Evolutionary conservation across 345 rosid species (phyloP).

Genomic region (Capsella bursapastoris): DNA sequence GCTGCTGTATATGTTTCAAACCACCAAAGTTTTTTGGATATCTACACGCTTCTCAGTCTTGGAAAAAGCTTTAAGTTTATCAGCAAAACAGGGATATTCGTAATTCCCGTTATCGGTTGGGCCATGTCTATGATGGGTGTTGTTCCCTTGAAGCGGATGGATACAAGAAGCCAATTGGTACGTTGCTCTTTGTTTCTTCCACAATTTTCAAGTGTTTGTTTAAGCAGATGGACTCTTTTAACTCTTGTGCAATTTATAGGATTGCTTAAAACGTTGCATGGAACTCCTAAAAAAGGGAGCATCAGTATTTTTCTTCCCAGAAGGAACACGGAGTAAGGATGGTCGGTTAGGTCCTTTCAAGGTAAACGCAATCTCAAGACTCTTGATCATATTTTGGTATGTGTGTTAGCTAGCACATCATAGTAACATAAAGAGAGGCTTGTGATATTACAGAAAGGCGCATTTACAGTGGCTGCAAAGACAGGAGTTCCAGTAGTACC

Average conservation of each 20-base stretch:
- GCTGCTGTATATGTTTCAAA: slow-evolving; percentile 91
- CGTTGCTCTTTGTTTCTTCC: slow-evolving; percentile 21
- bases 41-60: slow-evolving; percentile 79
- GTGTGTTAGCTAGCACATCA: background rate
- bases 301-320: slow-evolving; percentile 88
- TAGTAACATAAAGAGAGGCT: slow-evolving; percentile 4
- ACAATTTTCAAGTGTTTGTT: background rate
- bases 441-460: slow-evolving; percentile 72
- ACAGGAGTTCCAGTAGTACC: slow-evolving; percentile 83
- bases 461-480: slow-evolving; percentile 87
- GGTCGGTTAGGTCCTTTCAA: slow-evolving; percentile 82
- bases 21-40: slow-evolving; percentile 95
- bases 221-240: slow-evolving; percentile 7
- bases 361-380: slow-evolving; percentile 51
- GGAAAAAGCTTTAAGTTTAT: slow-evolving; percentile 89
- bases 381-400: slow-evolving; percentile 6
- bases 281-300: slow-evolving; percentile 80
- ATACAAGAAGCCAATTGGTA: slow-evolving; percentile 92
- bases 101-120: slow-evolving; percentile 86
- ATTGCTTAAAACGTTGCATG: slow-evolving; percentile 87
- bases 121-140: slow-evolving; percentile 88
- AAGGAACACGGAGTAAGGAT: slow-evolving; percentile 92
- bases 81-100: slow-evolving; percentile 83
- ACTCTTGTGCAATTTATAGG: slow-evolving; percentile 50
- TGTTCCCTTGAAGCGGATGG: slow-evolving; percentile 91